Conservation (phyloP, 176 grass and related monocot genomes). For the Olyra latifolia region DNA sequence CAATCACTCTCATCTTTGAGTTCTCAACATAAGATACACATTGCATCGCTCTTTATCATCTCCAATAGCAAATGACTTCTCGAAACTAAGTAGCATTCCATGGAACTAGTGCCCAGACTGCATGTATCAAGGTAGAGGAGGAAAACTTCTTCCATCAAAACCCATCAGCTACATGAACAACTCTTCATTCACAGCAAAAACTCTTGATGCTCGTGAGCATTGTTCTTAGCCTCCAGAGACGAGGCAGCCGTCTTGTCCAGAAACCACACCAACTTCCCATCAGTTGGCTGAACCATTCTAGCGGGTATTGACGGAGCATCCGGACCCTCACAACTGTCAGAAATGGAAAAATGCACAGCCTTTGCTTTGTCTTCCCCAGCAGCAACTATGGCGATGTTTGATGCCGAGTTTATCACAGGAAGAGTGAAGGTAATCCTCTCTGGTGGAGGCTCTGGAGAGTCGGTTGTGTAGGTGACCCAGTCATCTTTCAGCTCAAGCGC, state of each 20-base stretch:
- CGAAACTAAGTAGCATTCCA: not conserved
- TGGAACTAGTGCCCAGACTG: not conserved
- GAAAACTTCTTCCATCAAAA: constrained; percentile 8
- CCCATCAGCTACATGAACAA: constrained; percentile 32
- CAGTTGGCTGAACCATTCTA: constrained; percentile 48
- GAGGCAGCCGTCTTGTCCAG: constrained; percentile 48
- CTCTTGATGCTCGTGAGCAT: constrained; percentile 13
- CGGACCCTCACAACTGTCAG: constrained; percentile 10
- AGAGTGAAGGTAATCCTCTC: constrained; percentile 75
- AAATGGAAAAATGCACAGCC: constrained; percentile 38
- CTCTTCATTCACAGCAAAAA: constrained; percentile 35
- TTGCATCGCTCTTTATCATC: not conserved
- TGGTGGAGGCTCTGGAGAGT: constrained; percentile 55
- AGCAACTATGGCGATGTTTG: constrained; percentile 50
- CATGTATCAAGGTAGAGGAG: constrained; percentile 24
- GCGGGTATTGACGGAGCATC: constrained; percentile 41
- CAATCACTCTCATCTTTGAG: not conserved
- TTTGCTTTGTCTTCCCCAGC: constrained; percentile 58
- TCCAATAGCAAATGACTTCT: not conserved
- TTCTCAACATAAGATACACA: constrained; percentile 10
- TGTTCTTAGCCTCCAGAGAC: constrained; percentile 20
- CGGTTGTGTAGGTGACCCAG: constrained; percentile 67
- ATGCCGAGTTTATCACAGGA: constrained; percentile 60
- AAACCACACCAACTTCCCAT: constrained; percentile 73
- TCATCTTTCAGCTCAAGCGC: constrained; percentile 46